phyloP scores from a whole-genome alignment of 495 filamentous ascomycete species.

The Rhypophila decipiens region DNA sequence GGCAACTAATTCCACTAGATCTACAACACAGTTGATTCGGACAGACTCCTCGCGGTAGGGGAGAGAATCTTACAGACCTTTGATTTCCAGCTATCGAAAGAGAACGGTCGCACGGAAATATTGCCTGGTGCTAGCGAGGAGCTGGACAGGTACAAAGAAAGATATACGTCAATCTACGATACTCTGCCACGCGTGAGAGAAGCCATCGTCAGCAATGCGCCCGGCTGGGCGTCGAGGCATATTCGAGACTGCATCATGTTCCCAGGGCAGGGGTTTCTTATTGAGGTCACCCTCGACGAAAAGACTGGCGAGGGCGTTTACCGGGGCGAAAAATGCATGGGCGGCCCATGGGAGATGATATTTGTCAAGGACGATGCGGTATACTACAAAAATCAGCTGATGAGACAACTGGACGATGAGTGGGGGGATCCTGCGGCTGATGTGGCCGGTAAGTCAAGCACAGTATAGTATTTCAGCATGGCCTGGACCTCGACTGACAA shows the following conservation, averaged over 20 bases:
- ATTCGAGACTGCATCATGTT: conserved; percentile 71
- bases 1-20: conserved; percentile 17
- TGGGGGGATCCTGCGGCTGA: conserved; percentile 79
- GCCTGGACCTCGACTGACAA: too few relatives aligned
- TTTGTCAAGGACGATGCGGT: conserved; percentile 66
- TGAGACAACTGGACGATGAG: conserved; percentile 75
- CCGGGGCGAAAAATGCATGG: conserved; percentile 49
- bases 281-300: conserved; percentile 61
- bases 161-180: conserved; percentile 68
- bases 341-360: conserved; percentile 66
- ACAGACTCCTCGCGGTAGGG: conserved; percentile 57
- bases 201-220: conserved; percentile 55
- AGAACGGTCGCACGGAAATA: conserved; percentile 69
- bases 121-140: conserved; percentile 64
- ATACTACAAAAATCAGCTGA: conserved; percentile 84
- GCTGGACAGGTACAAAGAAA: conserved; percentile 70
- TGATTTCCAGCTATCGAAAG: conserved; percentile 73
- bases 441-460: conserved; percentile 60
- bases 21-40: conserved; percentile 39
- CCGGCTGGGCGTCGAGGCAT: conserved; percentile 47
- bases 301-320: conserved; percentile 58
- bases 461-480: too few relatives aligned
- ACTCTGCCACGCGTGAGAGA: conserved; percentile 63
- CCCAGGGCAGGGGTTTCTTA: conserved; percentile 86
- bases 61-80: conserved; percentile 67